Evolutionary conservation across 768 basidiomycete species (phyloP).

Genomic region (Termitomyces sp.): DNA sequence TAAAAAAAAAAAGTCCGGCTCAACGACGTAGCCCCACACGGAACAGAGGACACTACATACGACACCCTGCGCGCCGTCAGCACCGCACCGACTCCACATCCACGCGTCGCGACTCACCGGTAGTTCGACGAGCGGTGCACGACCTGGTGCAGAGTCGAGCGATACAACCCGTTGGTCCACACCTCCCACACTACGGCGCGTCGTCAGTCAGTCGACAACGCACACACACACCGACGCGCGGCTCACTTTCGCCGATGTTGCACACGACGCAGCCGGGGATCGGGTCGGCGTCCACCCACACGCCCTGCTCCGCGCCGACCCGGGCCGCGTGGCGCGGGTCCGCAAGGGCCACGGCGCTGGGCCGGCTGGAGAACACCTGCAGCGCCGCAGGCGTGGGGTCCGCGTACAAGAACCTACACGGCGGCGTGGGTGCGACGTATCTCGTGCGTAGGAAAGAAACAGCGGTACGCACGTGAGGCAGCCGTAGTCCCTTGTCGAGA

Average conservation of each 20-base stretch:
- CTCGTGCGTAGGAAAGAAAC: neutral
- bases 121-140: slow-evolving; percentile 74
- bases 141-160: slow-evolving; percentile 85
- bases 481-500: slow-evolving; percentile 71
- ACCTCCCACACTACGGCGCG: slow-evolving; percentile 74
- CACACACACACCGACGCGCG: neutral
- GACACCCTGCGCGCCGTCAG: slow-evolving; percentile 48
- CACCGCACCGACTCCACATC: neutral
- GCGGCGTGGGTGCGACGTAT: neutral
- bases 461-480: slow-evolving; percentile 63
- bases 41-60: slow-evolving; percentile 37
- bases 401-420: slow-evolving; percentile 65
- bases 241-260: slow-evolving; percentile 87
- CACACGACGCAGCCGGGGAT: slow-evolving; percentile 80
- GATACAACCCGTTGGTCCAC: slow-evolving; percentile 85
- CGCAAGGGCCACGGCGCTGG: slow-evolving; percentile 23
- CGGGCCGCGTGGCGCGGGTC: slow-evolving; percentile 38
- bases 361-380: slow-evolving; percentile 65
- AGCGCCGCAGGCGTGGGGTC: slow-evolving; percentile 77
- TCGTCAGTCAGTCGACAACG: neutral
- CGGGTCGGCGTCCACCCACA: slow-evolving; percentile 85
- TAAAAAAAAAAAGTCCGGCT: neutral
- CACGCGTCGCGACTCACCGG: too few species aligned
- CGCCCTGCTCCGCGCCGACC: slow-evolving; percentile 49
- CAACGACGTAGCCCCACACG: too few species aligned